Evolutionary conservation across 257 asterid species (phyloP), one percentile per base, ranked within the genome.

Genomic region (Avicennia marina): DNA sequence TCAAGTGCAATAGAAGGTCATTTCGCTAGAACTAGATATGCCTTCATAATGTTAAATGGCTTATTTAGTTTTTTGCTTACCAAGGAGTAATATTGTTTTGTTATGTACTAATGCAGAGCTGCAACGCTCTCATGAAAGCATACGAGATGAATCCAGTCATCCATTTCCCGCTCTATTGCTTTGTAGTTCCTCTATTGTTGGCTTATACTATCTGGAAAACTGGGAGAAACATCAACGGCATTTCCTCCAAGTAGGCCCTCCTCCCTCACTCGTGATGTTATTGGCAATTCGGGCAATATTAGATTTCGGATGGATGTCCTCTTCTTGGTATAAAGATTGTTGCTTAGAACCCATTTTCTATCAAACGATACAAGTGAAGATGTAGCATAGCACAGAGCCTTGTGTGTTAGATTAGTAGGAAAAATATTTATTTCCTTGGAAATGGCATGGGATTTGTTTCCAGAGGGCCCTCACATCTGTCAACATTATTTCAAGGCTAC

Each of bases 81-180:
- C 63, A 33, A 65, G 7, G 7, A 47, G 12, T 42, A 13, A 27
- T 62, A 1, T 43, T 32, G 11, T 15, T 44, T 43, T 34, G 54
- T 55, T 15, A 51, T 56, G 62, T 55, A 25, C 31, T 50, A 7
- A 42, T 82, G 85, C 91, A 93, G 99, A 82, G 45, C 68, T 89
- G 96, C 42, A 56, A 71, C 50, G 86, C 83, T 52, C 86, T 89
- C 2, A 20, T 69, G 72, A 86, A 81, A 71, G 99, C 97, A 3
- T 93, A 83, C 50, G 96, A 78, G 62, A 86, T 86, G 96, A 86
- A 82, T 53, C 97, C 97, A 1, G 7, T 75, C 36, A 40, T 80
- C 67, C 94, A 89, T 78, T 89, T 77, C 67, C 96, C 99, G 1
- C 12, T 89, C 32, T 84, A 86, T 73, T 52, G 87, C 74, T 17